These are phyloP conservation scores for Leishmania arabica DNA, from an alignment of 208 protist species.

Conservation along the genomic window DNA sequence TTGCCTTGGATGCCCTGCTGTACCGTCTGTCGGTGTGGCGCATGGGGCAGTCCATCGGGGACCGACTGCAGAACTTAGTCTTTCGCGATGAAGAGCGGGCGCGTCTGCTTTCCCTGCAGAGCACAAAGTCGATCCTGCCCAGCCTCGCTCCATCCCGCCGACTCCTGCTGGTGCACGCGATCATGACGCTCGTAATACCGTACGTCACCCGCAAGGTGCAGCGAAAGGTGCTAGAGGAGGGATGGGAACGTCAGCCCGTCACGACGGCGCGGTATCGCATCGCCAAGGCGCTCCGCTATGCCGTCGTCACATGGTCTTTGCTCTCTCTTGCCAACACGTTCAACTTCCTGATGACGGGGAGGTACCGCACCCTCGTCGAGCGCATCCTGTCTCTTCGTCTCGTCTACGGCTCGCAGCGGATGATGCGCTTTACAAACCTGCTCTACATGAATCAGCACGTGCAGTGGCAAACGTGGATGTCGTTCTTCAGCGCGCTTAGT, in stretches of 20 bases:
- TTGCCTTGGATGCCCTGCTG: constrained; percentile 65
- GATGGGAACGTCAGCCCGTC: constrained; percentile 61
- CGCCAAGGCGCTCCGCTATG: constrained; percentile 51
- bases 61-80: constrained; percentile 86
- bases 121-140: constrained; percentile 54
- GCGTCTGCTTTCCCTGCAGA: constrained; percentile 39
- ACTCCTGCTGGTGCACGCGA: constrained; percentile 69
- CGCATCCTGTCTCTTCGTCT: constrained; percentile 80
- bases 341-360: constrained; percentile 84
- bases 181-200: constrained; percentile 73
- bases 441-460: constrained; percentile 91
- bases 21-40: constrained; percentile 80
- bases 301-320: constrained; percentile 49
- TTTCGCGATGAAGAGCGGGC: constrained; percentile 79
- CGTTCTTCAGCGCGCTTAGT: constrained; percentile 74
- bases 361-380: constrained; percentile 86
- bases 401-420: constrained; percentile 84
- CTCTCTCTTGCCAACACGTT: constrained; percentile 83
- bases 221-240: constrained; percentile 67
- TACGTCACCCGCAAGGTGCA: constrained; percentile 82
- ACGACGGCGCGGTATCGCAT: constrained; percentile 35
- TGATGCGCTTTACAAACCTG: constrained; percentile 82
- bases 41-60: constrained; percentile 70
- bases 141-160: constrained; percentile 64
- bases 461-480: constrained; percentile 77